Base-by-base conservation (phyloP, 805 yeast genomes). In the Citeromyces matritensis region DNA sequence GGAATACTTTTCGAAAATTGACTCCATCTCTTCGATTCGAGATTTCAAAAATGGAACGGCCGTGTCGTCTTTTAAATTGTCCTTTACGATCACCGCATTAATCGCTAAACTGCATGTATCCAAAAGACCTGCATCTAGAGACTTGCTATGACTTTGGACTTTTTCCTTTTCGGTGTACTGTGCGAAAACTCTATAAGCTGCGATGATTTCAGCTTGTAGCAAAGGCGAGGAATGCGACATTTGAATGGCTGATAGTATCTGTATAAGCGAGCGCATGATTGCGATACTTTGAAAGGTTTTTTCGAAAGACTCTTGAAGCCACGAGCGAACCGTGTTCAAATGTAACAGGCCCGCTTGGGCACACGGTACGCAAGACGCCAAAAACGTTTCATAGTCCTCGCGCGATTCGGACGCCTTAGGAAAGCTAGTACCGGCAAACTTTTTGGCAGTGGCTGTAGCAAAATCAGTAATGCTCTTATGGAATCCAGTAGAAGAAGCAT, bases 271-370 rank as follows among this genome's bases (percentile, higher is more conserved):
- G 7, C 21, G 21, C 58, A 62, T 36, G 48, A 44, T 37, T 42
- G 53, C 27, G 49, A 45, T 27, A 57, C 51, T 64, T 40, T 67
- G 74, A 35, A 66, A 69, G 0, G 73, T 64, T 30, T 53, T 58
- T 10, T 50, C 43, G 31, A 65, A 49, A 2, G 65, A 17, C 21
- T 17, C 21, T 17, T 17, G 6, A 5, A 17, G 21, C 21, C 21
- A 17, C 5, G 7, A 17, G 21, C 21, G 21, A 5, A 17, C 21
- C 21, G 21, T 17, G 21, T 17, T 7, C 21, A 17, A 17, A 7
- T 7, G 21, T 17, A 17, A 17, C 5, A 17, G 21, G 7, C 21
- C 21, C 21, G 21, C 21, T 17, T 17, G 5, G 21, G 21, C 21
- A 17, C 21, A 17, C 6, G 21, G 21, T 5, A 17, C 21, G 7